Evolutionary conservation across 495 filamentous ascomycete genomes (phyloP).

Genomic region (Filosporella fistucella): DNA sequence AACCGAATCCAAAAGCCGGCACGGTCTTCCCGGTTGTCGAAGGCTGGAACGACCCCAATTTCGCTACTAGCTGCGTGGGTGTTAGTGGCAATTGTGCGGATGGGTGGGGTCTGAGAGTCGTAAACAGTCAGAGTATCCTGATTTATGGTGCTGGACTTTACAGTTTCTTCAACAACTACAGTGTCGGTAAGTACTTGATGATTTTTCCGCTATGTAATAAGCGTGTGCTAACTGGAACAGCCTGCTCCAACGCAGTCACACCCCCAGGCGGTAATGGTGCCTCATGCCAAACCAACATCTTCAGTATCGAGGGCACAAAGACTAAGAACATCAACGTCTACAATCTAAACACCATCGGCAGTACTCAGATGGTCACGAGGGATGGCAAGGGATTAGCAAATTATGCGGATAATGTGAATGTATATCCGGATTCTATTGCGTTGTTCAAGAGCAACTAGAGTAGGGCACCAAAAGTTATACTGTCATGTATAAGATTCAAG

Average conservation of each 20-base stretch:
- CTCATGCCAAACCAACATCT: conserved; percentile 58
- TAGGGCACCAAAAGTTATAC: no score
- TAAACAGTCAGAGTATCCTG: conserved; percentile 51
- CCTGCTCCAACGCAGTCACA: no score
- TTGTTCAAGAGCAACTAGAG: conserved; percentile 39
- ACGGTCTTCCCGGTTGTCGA: conserved; percentile 54
- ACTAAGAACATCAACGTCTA: conserved; percentile 22
- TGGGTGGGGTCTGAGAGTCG: conserved; percentile 45
- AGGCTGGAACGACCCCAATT: conserved; percentile 39
- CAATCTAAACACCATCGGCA: conserved; percentile 23
- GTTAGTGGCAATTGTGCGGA: conserved; percentile 35
- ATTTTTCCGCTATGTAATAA: no score
- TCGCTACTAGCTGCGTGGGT: conserved; percentile 53
- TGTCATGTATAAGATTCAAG: no score
- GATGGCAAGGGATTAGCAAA: conserved; percentile 45
- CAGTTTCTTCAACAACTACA: conserved; percentile 64
- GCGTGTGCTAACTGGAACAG: conserved; percentile 18
- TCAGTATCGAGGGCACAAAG: conserved; percentile 44
- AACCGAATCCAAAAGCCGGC: conserved; percentile 58
- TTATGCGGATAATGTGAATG: conserved; percentile 49
- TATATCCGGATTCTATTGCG: conserved; percentile 49
- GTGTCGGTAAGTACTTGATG: no score
- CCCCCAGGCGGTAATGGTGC: conserved; percentile 40
- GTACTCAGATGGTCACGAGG: conserved; percentile 20
- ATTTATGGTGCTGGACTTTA: conserved; percentile 75